These are phyloP conservation scores for Botrytis fragariae DNA, from an alignment of 2,329 filamentous ascomycete species.

Conservation along the genomic window DNA sequence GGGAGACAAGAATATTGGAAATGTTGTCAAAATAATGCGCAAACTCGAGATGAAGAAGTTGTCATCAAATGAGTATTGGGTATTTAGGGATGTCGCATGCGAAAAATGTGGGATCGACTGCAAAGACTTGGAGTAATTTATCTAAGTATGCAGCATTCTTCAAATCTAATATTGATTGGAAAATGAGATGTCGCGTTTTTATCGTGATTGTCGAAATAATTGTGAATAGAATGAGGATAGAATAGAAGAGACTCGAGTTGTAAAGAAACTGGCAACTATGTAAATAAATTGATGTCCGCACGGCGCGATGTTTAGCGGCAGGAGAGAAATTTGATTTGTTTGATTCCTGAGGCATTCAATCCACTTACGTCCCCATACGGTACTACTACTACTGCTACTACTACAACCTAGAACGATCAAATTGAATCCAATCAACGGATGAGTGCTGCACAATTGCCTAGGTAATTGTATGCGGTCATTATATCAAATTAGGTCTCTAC, in stretches of 20 bases:
- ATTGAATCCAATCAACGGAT: neutral
- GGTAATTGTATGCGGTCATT: neutral
- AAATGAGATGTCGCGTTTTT: neutral
- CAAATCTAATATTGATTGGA: neutral
- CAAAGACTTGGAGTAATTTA: slow-evolving; percentile 10
- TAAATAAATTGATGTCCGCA: slow-evolving; percentile 7
- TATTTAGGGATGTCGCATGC: slow-evolving; percentile 4
- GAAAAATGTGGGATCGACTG: neutral
- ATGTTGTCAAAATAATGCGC: neutral
- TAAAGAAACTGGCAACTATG: neutral
- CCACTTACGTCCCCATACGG: neutral
- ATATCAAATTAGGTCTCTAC: neutral
- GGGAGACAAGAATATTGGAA: neutral
- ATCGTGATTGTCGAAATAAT: neutral
- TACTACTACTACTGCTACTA: neutral
- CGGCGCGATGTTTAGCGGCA: neutral
- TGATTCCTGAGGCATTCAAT: neutral
- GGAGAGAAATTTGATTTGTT: neutral
- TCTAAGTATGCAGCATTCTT: neutral
- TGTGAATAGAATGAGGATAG: neutral
- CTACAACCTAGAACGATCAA: neutral
- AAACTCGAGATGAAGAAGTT: slow-evolving; percentile 6
- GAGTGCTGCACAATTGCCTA: neutral
- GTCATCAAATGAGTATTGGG: neutral
- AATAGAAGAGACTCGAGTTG: slow-evolving; percentile 12